phyloP scores from a whole-genome alignment of 2,329 filamentous ascomycete species.

The Trichoderma arundinaceum region DNA sequence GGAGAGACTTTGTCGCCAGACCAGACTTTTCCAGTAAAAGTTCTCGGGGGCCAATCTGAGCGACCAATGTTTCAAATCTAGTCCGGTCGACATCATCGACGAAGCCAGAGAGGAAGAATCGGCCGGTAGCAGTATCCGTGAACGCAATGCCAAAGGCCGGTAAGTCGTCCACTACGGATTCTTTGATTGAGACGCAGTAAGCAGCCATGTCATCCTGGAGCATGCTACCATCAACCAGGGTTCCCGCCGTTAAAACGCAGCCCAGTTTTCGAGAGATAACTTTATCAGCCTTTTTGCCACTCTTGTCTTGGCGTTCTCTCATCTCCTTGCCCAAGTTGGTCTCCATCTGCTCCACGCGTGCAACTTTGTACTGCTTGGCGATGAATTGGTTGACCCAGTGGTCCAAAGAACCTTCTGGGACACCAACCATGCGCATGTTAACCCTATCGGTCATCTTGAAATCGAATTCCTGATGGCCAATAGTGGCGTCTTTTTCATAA shows the following conservation, averaged over 20 bases:
- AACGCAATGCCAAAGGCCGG: conserved; percentile 92
- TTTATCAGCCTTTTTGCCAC: conserved; percentile 80
- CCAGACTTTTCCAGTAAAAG: conserved; percentile 85
- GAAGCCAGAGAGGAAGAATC: conserved; percentile 93
- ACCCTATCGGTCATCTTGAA: conserved; percentile 96
- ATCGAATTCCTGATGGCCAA: conserved; percentile 96
- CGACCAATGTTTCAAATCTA: conserved; percentile 95
- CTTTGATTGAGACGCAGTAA: conserved; percentile 94
- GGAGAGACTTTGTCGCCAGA: conserved; percentile 84
- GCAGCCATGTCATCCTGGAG: conserved; percentile 97
- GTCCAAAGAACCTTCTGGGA: conserved; percentile 92
- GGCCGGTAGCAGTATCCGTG: conserved; percentile 92
- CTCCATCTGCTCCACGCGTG: conserved; percentile 94
- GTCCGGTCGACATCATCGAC: conserved; percentile 91
- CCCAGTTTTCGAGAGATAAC: conserved; percentile 90
- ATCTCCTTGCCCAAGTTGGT: conserved; percentile 96
- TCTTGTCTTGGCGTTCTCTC: conserved; percentile 80
- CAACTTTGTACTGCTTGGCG: conserved; percentile 96
- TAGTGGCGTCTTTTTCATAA: conserved; percentile 96
- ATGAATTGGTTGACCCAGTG: conserved; percentile 99
- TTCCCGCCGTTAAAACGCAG: conserved; percentile 89
- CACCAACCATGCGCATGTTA: conserved; percentile 99
- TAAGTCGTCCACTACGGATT: conserved; percentile 71
- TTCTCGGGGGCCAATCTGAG: conserved; percentile 88
- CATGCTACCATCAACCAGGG: conserved; percentile 94